Percentiles rank a stretch among this genome's conserved stretches.
Evolutionary conservation across 352 stramenopile species (phyloP).

Genomic region (Globisporangium paroecandrum): DNA sequence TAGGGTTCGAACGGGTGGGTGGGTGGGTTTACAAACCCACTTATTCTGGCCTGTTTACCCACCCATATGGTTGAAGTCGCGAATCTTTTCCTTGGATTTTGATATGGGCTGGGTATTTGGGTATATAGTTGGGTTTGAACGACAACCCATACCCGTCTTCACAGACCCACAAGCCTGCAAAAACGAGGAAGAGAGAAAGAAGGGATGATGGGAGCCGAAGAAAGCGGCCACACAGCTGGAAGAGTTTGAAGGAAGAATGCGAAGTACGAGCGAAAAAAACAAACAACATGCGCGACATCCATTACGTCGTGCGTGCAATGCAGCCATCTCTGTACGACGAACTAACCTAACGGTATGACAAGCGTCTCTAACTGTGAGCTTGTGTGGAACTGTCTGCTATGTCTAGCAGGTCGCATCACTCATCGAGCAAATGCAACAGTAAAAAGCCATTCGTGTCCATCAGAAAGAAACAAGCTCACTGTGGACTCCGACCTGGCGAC

Average conservation of each 20-base stretch:
- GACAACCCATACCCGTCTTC: not conserved
- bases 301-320: not conserved
- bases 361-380: not conserved
- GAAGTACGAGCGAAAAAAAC: not conserved
- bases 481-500: not conserved
- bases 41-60: not conserved
- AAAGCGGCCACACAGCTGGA: slow-evolving; percentile 2
- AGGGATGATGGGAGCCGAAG: slow-evolving; percentile 4
- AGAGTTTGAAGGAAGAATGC: slow-evolving; percentile 7
- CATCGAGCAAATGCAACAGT: not conserved
- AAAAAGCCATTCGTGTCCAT: not conserved
- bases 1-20: not conserved
- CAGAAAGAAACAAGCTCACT: not conserved
- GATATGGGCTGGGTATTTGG: not conserved
- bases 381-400: not conserved
- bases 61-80: not conserved
- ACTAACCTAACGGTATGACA: not conserved
- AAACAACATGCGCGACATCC: not conserved
- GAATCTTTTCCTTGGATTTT: not conserved
- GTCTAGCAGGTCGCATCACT: not conserved
- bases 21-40: not conserved
- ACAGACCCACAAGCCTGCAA: slow-evolving; percentile 1
- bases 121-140: not conserved
- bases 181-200: not conserved
- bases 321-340: not conserved